Base-by-base conservation (phyloP, 2,329 filamentous ascomycete genomes). In the Dryadomyces quercus-mongolicae region DNA sequence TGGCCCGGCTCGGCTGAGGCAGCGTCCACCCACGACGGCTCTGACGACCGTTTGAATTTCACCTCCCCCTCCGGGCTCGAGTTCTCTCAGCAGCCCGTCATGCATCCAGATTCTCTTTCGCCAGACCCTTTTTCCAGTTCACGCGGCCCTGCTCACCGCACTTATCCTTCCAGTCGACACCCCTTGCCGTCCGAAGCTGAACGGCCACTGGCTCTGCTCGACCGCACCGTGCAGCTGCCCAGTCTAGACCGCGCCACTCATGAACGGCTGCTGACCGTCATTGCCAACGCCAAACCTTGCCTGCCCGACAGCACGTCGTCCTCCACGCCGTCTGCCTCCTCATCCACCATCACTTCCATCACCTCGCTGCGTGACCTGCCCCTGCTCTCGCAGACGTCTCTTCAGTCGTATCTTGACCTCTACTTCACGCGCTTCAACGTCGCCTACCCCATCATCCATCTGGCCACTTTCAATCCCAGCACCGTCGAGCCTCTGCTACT, bases 401-500 rank as follows among this genome's bases (percentile, higher is more conserved):
- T 59, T 43, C 58, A 59, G 47, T 47, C 38, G 3, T 58, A 53
- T 20, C 21, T 49, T 1, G 55, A 58, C 50, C 48, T 55, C 3
- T 59, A 36, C 34, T 58, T 59, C 12, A 47, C 50, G 0, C 55
- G 50, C 0, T 58, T 59, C 52, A 59, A 59, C 47, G 40, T 50
- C 8, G 54, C 58, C 3, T 59, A 59, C 31, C 58, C 58, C 9
- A 51, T 59, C 16, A 15, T 59, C 5, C 58, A 59, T 36, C 25
- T 38, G 34, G 55, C 58, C 5, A 46, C 47, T 1, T 59, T 59
- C 18, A 1, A 45, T 4, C 55, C 55, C 0, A 5, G 18, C 20
- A n/a, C 18, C 2, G 40, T 42, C 1, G 58, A 59, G 53, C 56
- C 58, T 10, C 45, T 59, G 9, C 50, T 59, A 12, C 36, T 59